Evolutionary conservation across 2,329 filamentous ascomycete genomes (phyloP).

Genomic region (Periconia digitata): DNA sequence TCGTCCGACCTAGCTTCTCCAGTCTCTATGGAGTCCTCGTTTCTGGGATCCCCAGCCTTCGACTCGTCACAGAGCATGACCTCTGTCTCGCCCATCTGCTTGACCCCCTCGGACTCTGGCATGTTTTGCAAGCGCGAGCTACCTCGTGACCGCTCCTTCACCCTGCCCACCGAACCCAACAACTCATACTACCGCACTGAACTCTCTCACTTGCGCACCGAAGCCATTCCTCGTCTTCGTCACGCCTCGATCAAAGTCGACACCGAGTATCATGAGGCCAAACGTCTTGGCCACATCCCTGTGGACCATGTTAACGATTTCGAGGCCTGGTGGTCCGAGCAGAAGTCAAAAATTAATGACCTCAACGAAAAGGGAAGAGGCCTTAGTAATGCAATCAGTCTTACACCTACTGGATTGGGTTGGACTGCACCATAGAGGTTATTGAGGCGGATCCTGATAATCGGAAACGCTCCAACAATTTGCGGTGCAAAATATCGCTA

Average conservation of each 20-base stretch:
- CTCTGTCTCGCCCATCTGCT: constrained; percentile 31
- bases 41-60: constrained; percentile 29
- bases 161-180: constrained; percentile 37
- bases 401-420: constrained; percentile 34
- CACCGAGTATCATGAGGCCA: constrained; percentile 35
- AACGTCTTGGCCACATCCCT: constrained; percentile 20
- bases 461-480: not conserved
- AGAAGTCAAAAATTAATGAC: constrained; percentile 34
- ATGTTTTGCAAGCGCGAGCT: constrained; percentile 13
- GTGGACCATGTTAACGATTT: constrained; percentile 34
- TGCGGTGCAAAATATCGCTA: too few species aligned
- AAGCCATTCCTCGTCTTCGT: constrained; percentile 47
- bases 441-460: constrained; percentile 25
- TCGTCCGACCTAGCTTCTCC: constrained; percentile 29
- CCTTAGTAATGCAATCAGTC: constrained; percentile 25
- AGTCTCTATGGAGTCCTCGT: constrained; percentile 22
- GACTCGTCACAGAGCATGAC: constrained; percentile 23
- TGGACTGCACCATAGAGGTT: constrained; percentile 39
- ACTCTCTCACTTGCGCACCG: constrained; percentile 42
- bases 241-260: constrained; percentile 42
- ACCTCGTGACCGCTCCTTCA: constrained; percentile 36
- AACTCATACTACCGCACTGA: constrained; percentile 37
- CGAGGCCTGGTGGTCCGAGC: constrained; percentile 43
- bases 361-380: constrained; percentile 35
- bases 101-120: constrained; percentile 22